Evolutionary conservation across 768 basidiomycete genomes (phyloP).

Genomic region (Cystobasidium onofrii): DNA sequence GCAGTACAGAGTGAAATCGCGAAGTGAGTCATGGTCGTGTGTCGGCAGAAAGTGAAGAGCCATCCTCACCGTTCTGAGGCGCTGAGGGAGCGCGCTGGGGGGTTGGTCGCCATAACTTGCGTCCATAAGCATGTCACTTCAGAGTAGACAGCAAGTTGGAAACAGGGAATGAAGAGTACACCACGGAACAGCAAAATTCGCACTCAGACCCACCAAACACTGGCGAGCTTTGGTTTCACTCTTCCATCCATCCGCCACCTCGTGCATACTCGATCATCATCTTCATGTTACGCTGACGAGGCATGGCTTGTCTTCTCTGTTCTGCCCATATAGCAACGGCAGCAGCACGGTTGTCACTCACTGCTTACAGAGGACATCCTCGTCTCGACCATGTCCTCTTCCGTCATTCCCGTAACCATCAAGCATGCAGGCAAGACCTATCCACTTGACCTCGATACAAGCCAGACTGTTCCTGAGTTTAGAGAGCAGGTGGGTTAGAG

Average conservation of each 20-base stretch:
- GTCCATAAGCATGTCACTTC: too few relatives aligned
- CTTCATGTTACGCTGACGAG: background rate
- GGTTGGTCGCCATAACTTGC: too few relatives aligned
- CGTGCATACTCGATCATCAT: background rate
- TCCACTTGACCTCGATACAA: constrained; percentile 63
- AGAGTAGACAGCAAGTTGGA: too few relatives aligned
- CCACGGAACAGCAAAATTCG: too few relatives aligned
- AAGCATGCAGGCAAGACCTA: constrained; percentile 81
- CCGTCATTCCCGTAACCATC: constrained; percentile 56
- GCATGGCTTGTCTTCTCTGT: background rate
- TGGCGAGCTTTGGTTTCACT: background rate
- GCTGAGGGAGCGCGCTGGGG: too few relatives aligned
- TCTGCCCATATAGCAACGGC: background rate
- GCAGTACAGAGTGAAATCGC: too few relatives aligned
- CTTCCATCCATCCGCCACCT: background rate
- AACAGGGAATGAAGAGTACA: too few relatives aligned
- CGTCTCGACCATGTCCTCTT: constrained; percentile 6
- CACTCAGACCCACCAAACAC: background rate
- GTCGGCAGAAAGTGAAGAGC: too few relatives aligned
- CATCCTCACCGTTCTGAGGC: too few relatives aligned
- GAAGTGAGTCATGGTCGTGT: too few relatives aligned
- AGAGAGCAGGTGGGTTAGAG: constrained; percentile 58
- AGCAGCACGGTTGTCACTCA: background rate
- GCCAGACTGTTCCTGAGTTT: constrained; percentile 62
- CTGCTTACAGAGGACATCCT: background rate